Base-by-base conservation (phyloP, 2,329 filamentous ascomycete species). In the Colletotrichum tamarilloi region DNA sequence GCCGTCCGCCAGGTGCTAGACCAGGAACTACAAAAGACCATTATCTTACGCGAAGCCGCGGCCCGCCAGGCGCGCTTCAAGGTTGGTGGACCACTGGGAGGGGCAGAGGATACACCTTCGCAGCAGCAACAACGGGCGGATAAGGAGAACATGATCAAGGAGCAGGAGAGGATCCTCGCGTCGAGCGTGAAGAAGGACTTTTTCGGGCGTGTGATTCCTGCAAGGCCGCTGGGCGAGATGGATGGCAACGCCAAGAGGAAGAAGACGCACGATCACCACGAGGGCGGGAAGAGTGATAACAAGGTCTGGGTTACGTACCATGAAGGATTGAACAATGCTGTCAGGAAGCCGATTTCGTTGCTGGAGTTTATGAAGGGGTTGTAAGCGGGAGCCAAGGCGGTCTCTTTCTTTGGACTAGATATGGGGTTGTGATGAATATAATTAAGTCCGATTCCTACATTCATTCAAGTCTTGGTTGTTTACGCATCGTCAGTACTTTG, bases 1-100 rank as follows among this genome's bases (percentile, higher is more conserved):
- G 96, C 96, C 1, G 93, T 99, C 6, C 92, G 97, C 26, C 96
- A 98, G 81, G 95, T 98, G 9, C 88, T 99, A 1, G 95, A 98
- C 79, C 94, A 97, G 80, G 96, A 98, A 81, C 93, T 96, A 77
- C 91, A 90, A 73, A 94, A 93, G 79, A 92, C 94, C 60, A 89
- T 92, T 14, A 85, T 89, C 35, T 85, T 91, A 42, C 91, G 92
- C 16, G 92, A 94, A 62, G 90, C 90, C 73, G 88, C 90, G 4
- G 88, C 91, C 0, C 87, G 93, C 2, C 90, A 93, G 77, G 90
- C 91, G 9, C 88, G 92, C 3, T 92, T 91, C 80, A 84, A 83
- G 55, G 90, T 86, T 76, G 77, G 78, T 84, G 80, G 82, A 62
- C 63, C 30, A 55, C 64, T 66, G 19, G 72, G 38, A 3, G 38